A percentile compares a stretch with the other conserved stretches of the same genome.
These are phyloP conservation scores for Glaciozyma antarctica DNA, from an alignment of 768 basidiomycete genomes.

Conservation along the genomic window DNA sequence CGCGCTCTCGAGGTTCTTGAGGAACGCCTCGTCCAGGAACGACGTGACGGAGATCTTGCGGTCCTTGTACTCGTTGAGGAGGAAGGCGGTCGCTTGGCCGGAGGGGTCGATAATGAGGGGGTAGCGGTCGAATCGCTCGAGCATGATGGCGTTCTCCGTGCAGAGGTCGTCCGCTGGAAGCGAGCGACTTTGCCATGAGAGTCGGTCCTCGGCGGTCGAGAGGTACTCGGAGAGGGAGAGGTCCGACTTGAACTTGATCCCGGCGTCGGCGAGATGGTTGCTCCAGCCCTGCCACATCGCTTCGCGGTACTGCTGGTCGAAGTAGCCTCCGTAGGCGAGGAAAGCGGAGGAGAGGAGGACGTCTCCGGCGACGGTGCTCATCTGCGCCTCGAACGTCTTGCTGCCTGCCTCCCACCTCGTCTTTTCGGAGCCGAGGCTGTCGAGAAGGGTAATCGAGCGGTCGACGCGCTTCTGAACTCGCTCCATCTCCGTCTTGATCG, in stretches of 20 bases:
- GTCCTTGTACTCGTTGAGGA: slow-evolving; percentile 87
- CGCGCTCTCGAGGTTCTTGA: slow-evolving; percentile 97
- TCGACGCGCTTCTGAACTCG: slow-evolving; percentile 94
- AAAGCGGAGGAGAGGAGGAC: slow-evolving; percentile 91
- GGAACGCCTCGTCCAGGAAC: slow-evolving; percentile 96
- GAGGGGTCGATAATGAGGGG: slow-evolving; percentile 97
- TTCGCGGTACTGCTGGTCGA: slow-evolving; percentile 96
- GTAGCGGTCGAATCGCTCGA: slow-evolving; percentile 94
- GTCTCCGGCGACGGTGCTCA: slow-evolving; percentile 97
- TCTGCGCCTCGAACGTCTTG: slow-evolving; percentile 89
- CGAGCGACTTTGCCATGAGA: slow-evolving; percentile 89
- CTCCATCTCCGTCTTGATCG: slow-evolving; percentile 97
- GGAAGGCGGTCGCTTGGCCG: slow-evolving; percentile 88
- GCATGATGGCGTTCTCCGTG: slow-evolving; percentile 99
- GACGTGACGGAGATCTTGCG: slow-evolving; percentile 97
- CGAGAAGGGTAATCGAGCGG: slow-evolving; percentile 87
- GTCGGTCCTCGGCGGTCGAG: slow-evolving; percentile 90
- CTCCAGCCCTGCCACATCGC: slow-evolving; percentile 96
- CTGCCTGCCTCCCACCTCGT: slow-evolving; percentile 90
- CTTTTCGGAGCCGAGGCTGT: slow-evolving; percentile 88
- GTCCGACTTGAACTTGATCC: slow-evolving; percentile 82
- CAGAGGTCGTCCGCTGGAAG: slow-evolving; percentile 93
- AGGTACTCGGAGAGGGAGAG: slow-evolving; percentile 90
- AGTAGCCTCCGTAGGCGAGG: slow-evolving; percentile 94
- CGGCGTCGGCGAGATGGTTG: slow-evolving; percentile 75